Percentiles rank a stretch among this genome's conserved stretches.
phyloP scores from a whole-genome alignment of 2,329 filamentous ascomycete species.

The Akanthomyces muscarius region DNA sequence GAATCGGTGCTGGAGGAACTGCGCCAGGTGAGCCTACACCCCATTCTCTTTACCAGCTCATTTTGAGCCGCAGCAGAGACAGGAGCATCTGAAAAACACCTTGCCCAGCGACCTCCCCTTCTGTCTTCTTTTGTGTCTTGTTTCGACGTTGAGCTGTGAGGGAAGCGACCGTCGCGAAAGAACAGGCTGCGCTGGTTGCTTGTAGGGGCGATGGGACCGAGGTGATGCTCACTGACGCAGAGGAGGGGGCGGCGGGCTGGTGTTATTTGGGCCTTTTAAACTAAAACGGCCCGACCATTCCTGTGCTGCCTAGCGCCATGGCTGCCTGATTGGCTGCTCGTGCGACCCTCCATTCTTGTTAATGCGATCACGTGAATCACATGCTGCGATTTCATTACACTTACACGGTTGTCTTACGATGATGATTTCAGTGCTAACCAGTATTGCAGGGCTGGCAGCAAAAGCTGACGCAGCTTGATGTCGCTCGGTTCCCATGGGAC shows the following conservation, averaged over 20 bases:
- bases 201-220: background rate
- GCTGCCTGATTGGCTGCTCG: constrained; percentile 14
- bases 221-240: constrained; percentile 14
- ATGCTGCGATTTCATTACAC: constrained; percentile 2
- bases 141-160: background rate
- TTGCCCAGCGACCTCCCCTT: constrained; percentile 7
- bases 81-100: background rate
- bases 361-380: constrained; percentile 3
- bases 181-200: background rate
- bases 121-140: background rate
- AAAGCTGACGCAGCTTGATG: constrained; percentile 77
- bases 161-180: background rate
- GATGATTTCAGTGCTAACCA: constrained; percentile 1
- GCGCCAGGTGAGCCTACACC: constrained; percentile 64
- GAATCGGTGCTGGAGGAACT: constrained; percentile 82
- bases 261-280: constrained; percentile 57
- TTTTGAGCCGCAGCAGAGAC: background rate
- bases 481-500: constrained; percentile 94
- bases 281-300: constrained; percentile 27
- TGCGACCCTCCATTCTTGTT: background rate
- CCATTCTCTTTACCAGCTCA: background rate
- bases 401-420: background rate
- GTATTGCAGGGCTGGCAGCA: constrained; percentile 79
- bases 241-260: constrained; percentile 27
- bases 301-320: constrained; percentile 20